Conservation (phyloP, 148 eudicot species). For the Rhododendron simsii region DNA sequence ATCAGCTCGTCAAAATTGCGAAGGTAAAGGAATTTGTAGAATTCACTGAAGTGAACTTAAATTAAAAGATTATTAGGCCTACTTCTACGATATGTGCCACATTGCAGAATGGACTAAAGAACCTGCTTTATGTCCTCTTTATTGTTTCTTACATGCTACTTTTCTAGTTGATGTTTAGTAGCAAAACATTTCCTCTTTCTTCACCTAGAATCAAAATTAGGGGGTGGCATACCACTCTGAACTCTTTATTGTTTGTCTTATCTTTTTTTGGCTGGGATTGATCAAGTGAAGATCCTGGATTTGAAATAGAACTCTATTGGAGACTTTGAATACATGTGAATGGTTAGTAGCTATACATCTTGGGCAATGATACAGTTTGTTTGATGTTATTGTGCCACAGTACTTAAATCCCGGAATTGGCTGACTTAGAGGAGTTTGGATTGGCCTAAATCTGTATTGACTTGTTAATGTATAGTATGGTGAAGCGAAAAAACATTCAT, state of each 20-base stretch:
- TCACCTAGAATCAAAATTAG: background rate
- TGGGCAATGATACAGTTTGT: background rate
- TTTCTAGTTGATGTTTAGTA: background rate
- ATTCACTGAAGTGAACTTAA: background rate
- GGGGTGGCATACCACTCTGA: background rate
- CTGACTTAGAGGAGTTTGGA: background rate
- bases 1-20: constrained; percentile 28
- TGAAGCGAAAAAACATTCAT: background rate
- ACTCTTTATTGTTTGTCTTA: background rate
- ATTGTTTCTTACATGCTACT: background rate
- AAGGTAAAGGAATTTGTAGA: constrained; percentile 13
- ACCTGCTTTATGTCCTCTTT: background rate
- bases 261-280: background rate
- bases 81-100: background rate
- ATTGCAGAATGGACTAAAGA: background rate
- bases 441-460: background rate
- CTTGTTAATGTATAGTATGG: background rate
- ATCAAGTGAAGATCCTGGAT: background rate
- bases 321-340: background rate
- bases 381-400: background rate
- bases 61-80: background rate
- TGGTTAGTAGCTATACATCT: background rate
- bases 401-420: background rate
- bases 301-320: background rate
- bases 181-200: background rate